Evolutionary conservation across 2,329 filamentous ascomycete species (phyloP).

Genomic region (Colletotrichum noveboracense): DNA sequence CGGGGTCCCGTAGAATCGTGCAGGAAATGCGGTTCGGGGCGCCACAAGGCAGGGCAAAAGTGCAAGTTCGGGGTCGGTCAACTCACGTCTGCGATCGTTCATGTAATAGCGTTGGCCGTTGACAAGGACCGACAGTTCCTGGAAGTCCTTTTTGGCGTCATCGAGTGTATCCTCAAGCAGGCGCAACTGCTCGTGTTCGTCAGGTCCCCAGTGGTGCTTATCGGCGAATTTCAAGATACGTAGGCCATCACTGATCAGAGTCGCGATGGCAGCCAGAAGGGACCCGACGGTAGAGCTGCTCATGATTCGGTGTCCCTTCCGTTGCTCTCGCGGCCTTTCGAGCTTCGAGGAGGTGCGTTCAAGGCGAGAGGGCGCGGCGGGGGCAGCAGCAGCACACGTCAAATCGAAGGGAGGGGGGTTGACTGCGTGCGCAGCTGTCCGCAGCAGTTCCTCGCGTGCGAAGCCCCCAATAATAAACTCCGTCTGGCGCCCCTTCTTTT

Average conservation of each 20-base stretch:
- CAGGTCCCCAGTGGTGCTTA: slow-evolving; percentile 62
- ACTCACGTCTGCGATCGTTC: slow-evolving; percentile 59
- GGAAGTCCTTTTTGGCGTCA: slow-evolving; percentile 66
- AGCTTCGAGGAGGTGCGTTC: slow-evolving; percentile 2
- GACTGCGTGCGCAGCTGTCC: neutral
- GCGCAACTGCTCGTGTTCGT: slow-evolving; percentile 64
- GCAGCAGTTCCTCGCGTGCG: neutral
- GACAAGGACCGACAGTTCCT: slow-evolving; percentile 59
- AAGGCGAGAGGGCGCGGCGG: neutral
- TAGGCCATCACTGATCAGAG: slow-evolving; percentile 55
- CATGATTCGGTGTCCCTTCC: slow-evolving; percentile 30
- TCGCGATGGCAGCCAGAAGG: slow-evolving; percentile 63
- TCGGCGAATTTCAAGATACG: slow-evolving; percentile 62
- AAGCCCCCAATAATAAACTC: slow-evolving; percentile 18
- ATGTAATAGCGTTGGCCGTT: slow-evolving; percentile 64
- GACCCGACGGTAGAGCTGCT: slow-evolving; percentile 60
- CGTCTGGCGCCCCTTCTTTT: neutral
- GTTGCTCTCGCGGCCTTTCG: slow-evolving; percentile 12
- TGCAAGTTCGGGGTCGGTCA: neutral
- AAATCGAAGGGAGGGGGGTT: neutral
- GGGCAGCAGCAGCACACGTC: neutral
- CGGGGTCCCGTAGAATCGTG: slow-evolving; percentile 2
- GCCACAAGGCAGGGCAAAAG: neutral
- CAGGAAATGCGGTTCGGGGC: neutral
- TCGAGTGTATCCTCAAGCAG: slow-evolving; percentile 61